phyloP scores from a whole-genome alignment of 768 basidiomycete genomes.

The Calvatia gigantea region DNA sequence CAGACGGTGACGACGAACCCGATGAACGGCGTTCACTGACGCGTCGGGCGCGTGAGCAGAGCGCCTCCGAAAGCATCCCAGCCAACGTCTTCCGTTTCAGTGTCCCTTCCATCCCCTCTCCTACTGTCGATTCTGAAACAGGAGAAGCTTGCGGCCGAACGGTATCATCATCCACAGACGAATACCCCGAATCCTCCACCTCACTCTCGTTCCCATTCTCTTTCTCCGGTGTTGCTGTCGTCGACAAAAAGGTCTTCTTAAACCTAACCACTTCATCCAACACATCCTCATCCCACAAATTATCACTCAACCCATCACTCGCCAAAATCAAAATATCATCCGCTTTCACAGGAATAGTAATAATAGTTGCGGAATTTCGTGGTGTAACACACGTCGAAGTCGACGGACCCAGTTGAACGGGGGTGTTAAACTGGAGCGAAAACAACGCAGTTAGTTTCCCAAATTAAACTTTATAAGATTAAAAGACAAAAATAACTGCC shows the following conservation, averaged over 20 bases:
- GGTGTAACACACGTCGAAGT: constrained; percentile 23
- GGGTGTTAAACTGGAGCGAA: constrained; percentile 34
- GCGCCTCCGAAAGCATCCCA: constrained; percentile 71
- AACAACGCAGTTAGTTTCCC: neutral
- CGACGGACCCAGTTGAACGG: constrained; percentile 41
- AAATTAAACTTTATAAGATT: neutral
- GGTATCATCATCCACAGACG: constrained; percentile 1
- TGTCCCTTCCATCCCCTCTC: neutral
- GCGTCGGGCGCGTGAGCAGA: constrained; percentile 73
- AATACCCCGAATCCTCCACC: constrained; percentile 1
- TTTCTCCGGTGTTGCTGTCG: neutral
- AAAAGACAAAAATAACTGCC: neutral
- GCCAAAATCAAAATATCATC: constrained; percentile 81
- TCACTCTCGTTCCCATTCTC: neutral
- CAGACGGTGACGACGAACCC: constrained; percentile 7
- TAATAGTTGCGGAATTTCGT: constrained; percentile 58
- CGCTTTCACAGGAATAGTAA: constrained; percentile 63
- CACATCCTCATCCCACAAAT: constrained; percentile 86
- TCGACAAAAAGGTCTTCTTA: constrained; percentile 22
- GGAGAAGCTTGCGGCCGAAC: neutral
- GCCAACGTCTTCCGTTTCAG: constrained; percentile 55
- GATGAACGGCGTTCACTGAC: constrained; percentile 50
- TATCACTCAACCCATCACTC: constrained; percentile 80
- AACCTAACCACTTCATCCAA: constrained; percentile 75
- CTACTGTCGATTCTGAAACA: neutral